A percentile compares a stretch with the other conserved stretches of the same genome.
phyloP scores from a whole-genome alignment of 768 basidiomycete genomes.

The Lactifluus subvellereus region DNA sequence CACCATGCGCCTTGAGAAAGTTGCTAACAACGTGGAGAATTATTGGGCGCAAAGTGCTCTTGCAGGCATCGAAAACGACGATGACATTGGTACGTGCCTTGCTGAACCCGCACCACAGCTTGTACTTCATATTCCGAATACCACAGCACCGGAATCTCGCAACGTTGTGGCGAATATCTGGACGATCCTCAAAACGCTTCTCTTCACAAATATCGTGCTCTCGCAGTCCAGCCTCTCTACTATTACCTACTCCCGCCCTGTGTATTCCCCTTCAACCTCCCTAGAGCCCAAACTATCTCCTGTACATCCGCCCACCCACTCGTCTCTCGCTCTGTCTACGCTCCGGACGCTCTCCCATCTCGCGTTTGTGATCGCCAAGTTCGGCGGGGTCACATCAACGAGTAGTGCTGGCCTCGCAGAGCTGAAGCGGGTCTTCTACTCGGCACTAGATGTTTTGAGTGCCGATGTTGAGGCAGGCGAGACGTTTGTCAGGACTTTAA shows the following conservation, averaged over 20 bases:
- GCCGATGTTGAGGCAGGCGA: conserved; percentile 34
- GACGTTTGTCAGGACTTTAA: conserved; percentile 36
- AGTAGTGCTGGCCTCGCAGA: conserved; percentile 56
- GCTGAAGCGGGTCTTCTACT: conserved; percentile 68
- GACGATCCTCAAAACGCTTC: conserved; percentile 63
- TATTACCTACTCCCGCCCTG: conserved; percentile 38
- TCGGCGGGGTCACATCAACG: conserved; percentile 63
- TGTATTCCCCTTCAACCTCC: neutral
- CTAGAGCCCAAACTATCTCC: neutral
- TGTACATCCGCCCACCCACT: conserved; percentile 31
- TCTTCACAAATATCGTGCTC: conserved; percentile 72
- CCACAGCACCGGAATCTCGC: conserved; percentile 40
- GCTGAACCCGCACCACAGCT: neutral
- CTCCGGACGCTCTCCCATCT: conserved; percentile 59
- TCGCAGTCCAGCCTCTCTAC: conserved; percentile 54
- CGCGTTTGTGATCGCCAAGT: conserved; percentile 72
- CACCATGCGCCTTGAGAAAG: conserved; percentile 20
- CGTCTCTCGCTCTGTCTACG: conserved; percentile 47
- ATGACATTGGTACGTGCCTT: conserved; percentile 28
- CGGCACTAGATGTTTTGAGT: conserved; percentile 68
- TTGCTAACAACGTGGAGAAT: conserved; percentile 26
- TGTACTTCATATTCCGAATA: neutral
- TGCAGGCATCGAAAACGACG: conserved; percentile 27
- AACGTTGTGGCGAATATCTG: conserved; percentile 50
- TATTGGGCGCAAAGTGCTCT: conserved; percentile 31